These are phyloP conservation scores for Eutrema japonicum DNA, from an alignment of 345 rosid species.

Conservation along the genomic window DNA sequence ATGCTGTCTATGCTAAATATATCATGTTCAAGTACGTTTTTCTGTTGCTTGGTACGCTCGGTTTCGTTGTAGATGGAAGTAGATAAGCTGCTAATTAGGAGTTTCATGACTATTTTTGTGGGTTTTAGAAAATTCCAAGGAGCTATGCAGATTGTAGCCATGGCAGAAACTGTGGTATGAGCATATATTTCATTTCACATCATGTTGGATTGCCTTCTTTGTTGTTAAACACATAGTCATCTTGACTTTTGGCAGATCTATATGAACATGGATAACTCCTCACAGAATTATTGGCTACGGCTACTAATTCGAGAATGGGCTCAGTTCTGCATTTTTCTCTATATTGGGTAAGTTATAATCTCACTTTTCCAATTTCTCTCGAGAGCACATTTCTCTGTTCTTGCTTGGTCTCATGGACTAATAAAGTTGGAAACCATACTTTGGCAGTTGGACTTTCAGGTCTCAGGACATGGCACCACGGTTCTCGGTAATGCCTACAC, in stretches of 20 bases:
- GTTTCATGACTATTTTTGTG: slow-evolving; percentile 1
- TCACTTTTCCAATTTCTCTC: not conserved
- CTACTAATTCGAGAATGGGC: slow-evolving; percentile 85
- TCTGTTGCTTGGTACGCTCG: not conserved
- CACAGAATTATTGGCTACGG: slow-evolving; percentile 81
- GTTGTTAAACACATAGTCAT: not conserved
- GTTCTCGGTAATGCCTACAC: slow-evolving; percentile 77
- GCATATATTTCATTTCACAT: not conserved
- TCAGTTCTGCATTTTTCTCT: slow-evolving; percentile 80
- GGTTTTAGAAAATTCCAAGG: slow-evolving; percentile 79
- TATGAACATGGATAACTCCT: slow-evolving; percentile 71
- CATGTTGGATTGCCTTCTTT: slow-evolving; percentile 7
- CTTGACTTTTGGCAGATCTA: slow-evolving; percentile 54
- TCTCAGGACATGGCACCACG: slow-evolving; percentile 83
- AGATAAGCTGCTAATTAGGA: slow-evolving; percentile 14
- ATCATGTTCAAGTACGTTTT: slow-evolving; percentile 81
- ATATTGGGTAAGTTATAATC: slow-evolving; percentile 65
- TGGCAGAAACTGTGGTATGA: slow-evolving; percentile 79
- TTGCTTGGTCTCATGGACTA: slow-evolving; percentile 24
- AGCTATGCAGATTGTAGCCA: slow-evolving; percentile 87
- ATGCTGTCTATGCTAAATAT: slow-evolving; percentile 77
- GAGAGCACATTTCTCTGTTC: slow-evolving; percentile 9
- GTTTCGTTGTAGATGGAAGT: slow-evolving; percentile 15
- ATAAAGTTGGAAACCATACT: slow-evolving; percentile 7
- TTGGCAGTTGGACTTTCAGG: slow-evolving; percentile 88